These are phyloP conservation scores for Trichoderma virens DNA, from an alignment of 495 filamentous ascomycete species.

Conservation along the genomic window DNA sequence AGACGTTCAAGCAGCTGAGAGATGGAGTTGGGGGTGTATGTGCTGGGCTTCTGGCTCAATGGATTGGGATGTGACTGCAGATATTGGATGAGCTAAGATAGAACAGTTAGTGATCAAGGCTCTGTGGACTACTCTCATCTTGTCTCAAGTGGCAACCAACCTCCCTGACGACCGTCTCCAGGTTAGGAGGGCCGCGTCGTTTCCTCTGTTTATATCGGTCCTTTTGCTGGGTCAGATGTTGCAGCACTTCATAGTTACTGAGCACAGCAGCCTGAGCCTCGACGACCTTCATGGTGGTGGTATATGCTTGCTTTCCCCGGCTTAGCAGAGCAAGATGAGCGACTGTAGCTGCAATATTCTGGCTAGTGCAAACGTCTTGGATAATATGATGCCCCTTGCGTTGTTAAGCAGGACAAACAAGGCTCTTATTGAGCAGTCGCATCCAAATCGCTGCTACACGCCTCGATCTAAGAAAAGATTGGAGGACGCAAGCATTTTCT, in stretches of 20 bases:
- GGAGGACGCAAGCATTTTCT: background rate
- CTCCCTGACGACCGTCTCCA: constrained; percentile 26
- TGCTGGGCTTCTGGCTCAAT: constrained; percentile 32
- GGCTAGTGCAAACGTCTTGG: too few species aligned
- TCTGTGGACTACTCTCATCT: background rate
- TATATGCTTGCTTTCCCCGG: background rate
- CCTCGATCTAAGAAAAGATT: background rate
- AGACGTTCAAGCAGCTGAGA: constrained; percentile 30
- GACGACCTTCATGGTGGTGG: constrained; percentile 40
- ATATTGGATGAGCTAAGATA: constrained; percentile 13
- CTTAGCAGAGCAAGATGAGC: background rate
- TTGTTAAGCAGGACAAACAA: too few species aligned
- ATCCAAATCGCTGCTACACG: background rate
- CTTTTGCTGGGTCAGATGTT: constrained; percentile 34
- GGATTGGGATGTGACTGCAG: constrained; percentile 32
- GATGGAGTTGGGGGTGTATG: constrained; percentile 26
- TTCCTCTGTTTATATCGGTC: constrained; percentile 30
- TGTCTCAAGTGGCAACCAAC: constrained; percentile 12
- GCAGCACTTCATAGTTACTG: constrained; percentile 43
- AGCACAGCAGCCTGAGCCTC: constrained; percentile 38
- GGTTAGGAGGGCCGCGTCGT: constrained; percentile 33
- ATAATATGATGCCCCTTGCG: too few species aligned
- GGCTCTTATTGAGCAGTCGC: background rate
- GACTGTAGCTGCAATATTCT: too few species aligned
- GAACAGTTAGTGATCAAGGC: background rate